Conservation (phyloP, 163 green algal species). For the Coccomyxa subellipsoidea region DNA sequence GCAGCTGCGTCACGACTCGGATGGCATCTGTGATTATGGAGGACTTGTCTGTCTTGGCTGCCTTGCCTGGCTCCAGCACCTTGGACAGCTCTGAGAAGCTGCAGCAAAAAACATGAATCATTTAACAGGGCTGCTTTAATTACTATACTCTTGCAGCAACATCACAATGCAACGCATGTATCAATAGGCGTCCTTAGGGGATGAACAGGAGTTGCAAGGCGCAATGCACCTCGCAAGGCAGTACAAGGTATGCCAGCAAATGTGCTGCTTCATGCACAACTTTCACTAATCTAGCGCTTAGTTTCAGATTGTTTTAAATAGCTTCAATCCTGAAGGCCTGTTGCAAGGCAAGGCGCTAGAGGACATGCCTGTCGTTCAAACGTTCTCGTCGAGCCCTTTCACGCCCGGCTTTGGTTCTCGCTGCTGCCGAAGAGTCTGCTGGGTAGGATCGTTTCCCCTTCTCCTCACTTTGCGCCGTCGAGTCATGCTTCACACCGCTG, state of each 20-base stretch:
- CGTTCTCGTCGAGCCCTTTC: constrained; percentile 47
- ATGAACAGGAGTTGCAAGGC: too few relatives aligned
- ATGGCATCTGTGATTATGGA: constrained; percentile 57
- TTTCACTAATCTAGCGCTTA: too few relatives aligned
- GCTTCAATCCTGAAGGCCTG: neutral
- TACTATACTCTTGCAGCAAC: too few relatives aligned
- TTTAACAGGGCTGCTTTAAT: neutral
- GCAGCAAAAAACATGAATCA: neutral
- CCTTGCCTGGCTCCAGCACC: constrained; percentile 46
- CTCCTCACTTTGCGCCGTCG: neutral
- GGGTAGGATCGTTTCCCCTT: neutral
- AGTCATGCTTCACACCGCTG: neutral
- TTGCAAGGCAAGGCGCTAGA: neutral
- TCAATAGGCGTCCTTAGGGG: too few relatives aligned
- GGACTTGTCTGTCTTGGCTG: constrained; percentile 48
- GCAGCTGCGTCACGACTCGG: constrained; percentile 43
- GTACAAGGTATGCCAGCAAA: too few relatives aligned
- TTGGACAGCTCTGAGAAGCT: constrained; percentile 56
- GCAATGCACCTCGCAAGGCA: too few relatives aligned
- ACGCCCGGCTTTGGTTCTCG: constrained; percentile 42
- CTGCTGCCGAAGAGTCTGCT: constrained; percentile 10
- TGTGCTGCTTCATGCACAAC: too few relatives aligned
- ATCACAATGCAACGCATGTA: too few relatives aligned
- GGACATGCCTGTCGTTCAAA: constrained; percentile 43
- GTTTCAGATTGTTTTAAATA: too few relatives aligned